Base-by-base conservation (phyloP, 805 yeast species). In the Starmerella geochares region DNA sequence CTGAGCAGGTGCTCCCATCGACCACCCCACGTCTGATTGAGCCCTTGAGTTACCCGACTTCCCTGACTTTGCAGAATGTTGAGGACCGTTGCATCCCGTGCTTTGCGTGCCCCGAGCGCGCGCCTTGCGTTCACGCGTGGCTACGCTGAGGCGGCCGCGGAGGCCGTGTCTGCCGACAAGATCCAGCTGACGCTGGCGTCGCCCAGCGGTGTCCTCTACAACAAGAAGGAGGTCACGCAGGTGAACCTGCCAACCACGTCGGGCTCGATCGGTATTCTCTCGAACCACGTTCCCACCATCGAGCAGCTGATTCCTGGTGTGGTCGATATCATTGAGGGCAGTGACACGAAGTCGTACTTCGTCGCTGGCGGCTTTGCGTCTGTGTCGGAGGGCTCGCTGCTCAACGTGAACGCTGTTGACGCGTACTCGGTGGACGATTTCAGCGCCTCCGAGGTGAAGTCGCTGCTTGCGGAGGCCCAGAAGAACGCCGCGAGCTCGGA, bases 251-350 rank as follows among this genome's bases (percentile, higher is more conserved):
- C 98, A 65, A 94, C 95, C 57, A 76, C 82, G 64, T 81, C 92
- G 60, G 98, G 98, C 69, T 94, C 85, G 67, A 79, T 90, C 71
- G 98, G 98, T 85, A 79, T 92, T 59, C 75, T 92, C 66, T 96
- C 97, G 62, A 83, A 86, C 75, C 98, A 92, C 80, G 95, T 92
- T 65, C 97, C 98, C 63, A 79, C 84, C 63, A 86, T 90, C 58
- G 97, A 92, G 74, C 95, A 92, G 77, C 80, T 92, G 68, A 78
- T 81, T 65, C 95, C 98, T 62, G 98, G 98, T 70, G 77, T 92
- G 55, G 83, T 92, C 63, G 96, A 88, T 71, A 80, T 92, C 65
- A 82, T 86, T 59, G 90, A 86, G 70, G 76, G 79, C 64, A 69
- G 83, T 50, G 83, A 83, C 62, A 69, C 83, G 58, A 74, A 78